Conservation (phyloP, 2,329 filamentous ascomycete genomes). For the Nigrospora sphaerica region DNA sequence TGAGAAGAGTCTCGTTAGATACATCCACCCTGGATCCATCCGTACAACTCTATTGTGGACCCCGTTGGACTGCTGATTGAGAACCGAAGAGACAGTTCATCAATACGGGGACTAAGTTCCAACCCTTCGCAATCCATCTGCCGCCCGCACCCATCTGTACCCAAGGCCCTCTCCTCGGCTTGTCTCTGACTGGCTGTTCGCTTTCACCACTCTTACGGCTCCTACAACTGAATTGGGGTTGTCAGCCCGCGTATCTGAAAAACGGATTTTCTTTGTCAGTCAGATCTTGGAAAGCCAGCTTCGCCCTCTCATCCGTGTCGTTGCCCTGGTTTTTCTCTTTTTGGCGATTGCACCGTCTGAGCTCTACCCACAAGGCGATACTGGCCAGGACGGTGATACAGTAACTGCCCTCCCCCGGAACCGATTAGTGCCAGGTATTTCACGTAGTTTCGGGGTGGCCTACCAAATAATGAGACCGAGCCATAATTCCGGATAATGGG, state of each 20-base stretch:
- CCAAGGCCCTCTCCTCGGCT: too few relatives aligned
- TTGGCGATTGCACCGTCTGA: conserved; percentile 50
- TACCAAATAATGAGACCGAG: conserved; percentile 56
- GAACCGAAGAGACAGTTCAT: too few relatives aligned
- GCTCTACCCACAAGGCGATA: conserved; percentile 47
- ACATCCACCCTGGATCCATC: too few relatives aligned
- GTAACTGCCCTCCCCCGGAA: conserved; percentile 38
- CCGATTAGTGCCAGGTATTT: not conserved
- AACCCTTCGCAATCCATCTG: too few relatives aligned
- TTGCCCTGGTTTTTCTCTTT: conserved; percentile 35
- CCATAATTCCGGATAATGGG: conserved; percentile 69
- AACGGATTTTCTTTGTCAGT: conserved; percentile 64
- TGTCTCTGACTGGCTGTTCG: too few relatives aligned
- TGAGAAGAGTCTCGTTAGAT: too few relatives aligned
- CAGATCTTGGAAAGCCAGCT: conserved; percentile 59
- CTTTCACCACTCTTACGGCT: too few relatives aligned
- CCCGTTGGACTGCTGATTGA: too few relatives aligned
- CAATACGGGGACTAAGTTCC: too few relatives aligned
- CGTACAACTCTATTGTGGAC: too few relatives aligned
- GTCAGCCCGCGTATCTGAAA: conserved; percentile 43
- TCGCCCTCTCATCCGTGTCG: conserved; percentile 55
- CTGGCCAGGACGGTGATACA: conserved; percentile 58
- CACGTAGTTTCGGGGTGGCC: conserved; percentile 7
- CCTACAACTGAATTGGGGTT: too few relatives aligned
- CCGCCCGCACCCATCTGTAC: too few relatives aligned